These are phyloP conservation scores for Zea mays DNA, from an alignment of 176 grass and related monocot genomes.

Conservation along the genomic window Zm-B73-REFERENCE-NAM-5.0 NC_050103.1:5882001-5882500, in stretches of 20 bases:
- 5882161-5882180: background rate
- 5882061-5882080: background rate
- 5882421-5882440: background rate
- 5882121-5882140: background rate
- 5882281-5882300: constrained; percentile 54
- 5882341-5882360: constrained; percentile 41
- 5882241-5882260: constrained; percentile 79
- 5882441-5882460: background rate
- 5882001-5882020: background rate
- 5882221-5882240: constrained; percentile 66
- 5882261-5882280: constrained; percentile 77
- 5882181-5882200: background rate
- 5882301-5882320: constrained; percentile 67
- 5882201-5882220: background rate
- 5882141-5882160: background rate
- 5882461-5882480: background rate
- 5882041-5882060: constrained; percentile 26
- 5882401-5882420: constrained; percentile 42
- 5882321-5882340: constrained; percentile 72
- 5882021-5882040: background rate
- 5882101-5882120: background rate
- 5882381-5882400: constrained; percentile 29
- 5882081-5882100: background rate
- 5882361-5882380: constrained; percentile 47
- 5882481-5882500: constrained; percentile 38